Evolutionary conservation across 177 flowering plant genomes (phyloP).

Genomic region (Vitis hybrid): DNA sequence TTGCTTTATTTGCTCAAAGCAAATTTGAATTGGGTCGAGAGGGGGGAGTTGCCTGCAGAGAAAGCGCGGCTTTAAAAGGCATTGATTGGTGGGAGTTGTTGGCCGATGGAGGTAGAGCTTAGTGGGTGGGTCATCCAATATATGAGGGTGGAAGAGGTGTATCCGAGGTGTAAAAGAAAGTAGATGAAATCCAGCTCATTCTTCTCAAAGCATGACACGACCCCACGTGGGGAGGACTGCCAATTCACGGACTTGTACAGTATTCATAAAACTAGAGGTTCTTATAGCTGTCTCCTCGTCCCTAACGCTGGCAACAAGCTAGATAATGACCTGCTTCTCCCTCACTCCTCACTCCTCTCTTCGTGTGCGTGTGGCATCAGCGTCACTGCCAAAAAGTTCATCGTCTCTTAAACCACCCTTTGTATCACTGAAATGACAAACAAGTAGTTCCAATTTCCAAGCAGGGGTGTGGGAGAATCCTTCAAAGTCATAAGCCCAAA

Average conservation of each 20-base stretch:
- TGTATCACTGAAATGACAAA: constrained; percentile 1
- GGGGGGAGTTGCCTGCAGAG: constrained; percentile 1
- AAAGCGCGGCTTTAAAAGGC: constrained; percentile 12
- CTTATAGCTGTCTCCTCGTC: constrained; percentile 49
- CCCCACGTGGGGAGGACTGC: constrained; percentile 39
- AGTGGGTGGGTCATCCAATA: background rate
- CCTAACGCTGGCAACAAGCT: constrained; percentile 39
- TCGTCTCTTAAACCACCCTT: background rate
- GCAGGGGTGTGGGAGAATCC: constrained; percentile 5
- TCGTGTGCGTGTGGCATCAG: background rate
- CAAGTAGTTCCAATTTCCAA: background rate
- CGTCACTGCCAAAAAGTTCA: background rate
- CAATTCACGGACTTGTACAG: constrained; percentile 37
- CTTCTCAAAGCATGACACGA: constrained; percentile 26
- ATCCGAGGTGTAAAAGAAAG: background rate
- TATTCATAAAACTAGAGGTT: constrained; percentile 13
- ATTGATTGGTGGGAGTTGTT: constrained; percentile 12
- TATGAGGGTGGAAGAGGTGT: background rate
- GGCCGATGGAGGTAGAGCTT: background rate
- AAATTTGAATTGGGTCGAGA: background rate
- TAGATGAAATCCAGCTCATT: constrained; percentile 39
- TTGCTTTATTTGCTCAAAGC: background rate
- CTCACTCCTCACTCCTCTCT: background rate
- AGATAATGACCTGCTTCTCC: constrained; percentile 1
- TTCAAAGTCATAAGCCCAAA: background rate